Evolutionary conservation across 2,329 filamentous ascomycete species (phyloP).

Genomic region (Talaromyces atroroseus): DNA sequence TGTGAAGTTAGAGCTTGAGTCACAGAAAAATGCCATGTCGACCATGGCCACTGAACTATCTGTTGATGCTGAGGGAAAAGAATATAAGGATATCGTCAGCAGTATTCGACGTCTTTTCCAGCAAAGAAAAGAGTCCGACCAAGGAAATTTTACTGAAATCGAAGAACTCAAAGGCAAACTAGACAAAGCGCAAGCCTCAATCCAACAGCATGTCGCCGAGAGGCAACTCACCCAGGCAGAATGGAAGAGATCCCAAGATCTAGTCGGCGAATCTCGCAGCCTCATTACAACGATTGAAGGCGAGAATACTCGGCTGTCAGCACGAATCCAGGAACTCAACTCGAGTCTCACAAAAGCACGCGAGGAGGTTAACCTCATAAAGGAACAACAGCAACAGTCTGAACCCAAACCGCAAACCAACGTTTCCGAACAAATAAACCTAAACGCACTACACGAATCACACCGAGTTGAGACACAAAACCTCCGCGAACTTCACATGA

Average conservation of each 20-base stretch:
- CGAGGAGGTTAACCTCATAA: slow-evolving; percentile 25
- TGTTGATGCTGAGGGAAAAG: slow-evolving; percentile 26
- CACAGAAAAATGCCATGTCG: slow-evolving; percentile 34
- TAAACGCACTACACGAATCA: slow-evolving; percentile 23
- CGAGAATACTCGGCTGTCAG: slow-evolving; percentile 34
- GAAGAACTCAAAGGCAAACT: slow-evolving; percentile 25
- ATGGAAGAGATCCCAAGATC: slow-evolving; percentile 30
- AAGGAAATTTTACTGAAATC: slow-evolving; percentile 16
- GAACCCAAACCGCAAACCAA: slow-evolving; percentile 17
- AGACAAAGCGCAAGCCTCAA: slow-evolving; percentile 24
- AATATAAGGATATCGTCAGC: slow-evolving; percentile 36
- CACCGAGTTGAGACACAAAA: slow-evolving; percentile 33
- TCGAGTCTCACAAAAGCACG: slow-evolving; percentile 28
- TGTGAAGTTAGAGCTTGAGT: slow-evolving; percentile 31
- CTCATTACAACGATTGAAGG: slow-evolving; percentile 34
- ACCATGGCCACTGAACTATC: slow-evolving; percentile 33
- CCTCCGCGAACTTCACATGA: slow-evolving; percentile 33
- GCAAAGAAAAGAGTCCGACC: slow-evolving; percentile 15
- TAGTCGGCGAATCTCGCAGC: slow-evolving; percentile 31
- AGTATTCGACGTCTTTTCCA: slow-evolving; percentile 31
- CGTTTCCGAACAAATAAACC: slow-evolving; percentile 4
- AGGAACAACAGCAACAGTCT: slow-evolving; percentile 29
- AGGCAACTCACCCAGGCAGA: slow-evolving; percentile 31
- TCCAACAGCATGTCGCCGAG: slow-evolving; percentile 24
- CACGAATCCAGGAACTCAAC: slow-evolving; percentile 30